Conservation (phyloP, 352 stramenopile species). For the Globisporangium recalcitrans region DNA sequence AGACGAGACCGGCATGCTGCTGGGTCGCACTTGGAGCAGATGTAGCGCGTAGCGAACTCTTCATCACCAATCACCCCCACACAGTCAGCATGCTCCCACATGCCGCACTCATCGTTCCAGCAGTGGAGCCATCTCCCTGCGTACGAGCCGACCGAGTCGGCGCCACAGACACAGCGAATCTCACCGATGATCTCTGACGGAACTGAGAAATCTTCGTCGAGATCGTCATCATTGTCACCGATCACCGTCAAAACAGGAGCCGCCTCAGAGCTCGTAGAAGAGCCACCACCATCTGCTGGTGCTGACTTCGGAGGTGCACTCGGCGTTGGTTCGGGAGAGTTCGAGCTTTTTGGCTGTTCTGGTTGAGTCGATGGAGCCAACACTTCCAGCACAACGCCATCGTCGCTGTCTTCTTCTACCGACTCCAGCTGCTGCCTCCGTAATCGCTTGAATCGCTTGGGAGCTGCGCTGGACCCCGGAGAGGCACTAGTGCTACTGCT, state of each 20-base stretch:
- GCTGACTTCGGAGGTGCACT: not conserved
- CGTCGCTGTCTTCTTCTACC: conserved; percentile 10
- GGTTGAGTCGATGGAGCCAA: not conserved
- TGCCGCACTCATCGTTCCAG: conserved; percentile 48
- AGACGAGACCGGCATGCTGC: conserved; percentile 27
- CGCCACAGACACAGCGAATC: conserved; percentile 57
- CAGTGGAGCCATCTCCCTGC: conserved; percentile 66
- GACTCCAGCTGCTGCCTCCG: conserved; percentile 3
- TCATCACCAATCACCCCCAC: conserved; percentile 41
- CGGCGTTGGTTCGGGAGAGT: not conserved
- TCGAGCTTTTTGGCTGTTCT: not conserved
- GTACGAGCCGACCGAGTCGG: conserved; percentile 41
- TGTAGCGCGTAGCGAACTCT: conserved; percentile 24
- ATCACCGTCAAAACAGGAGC: not conserved
- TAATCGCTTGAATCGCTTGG: conserved; percentile 15
- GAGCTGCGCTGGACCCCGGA: not conserved
- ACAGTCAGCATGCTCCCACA: conserved; percentile 74
- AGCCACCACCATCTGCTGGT: not conserved
- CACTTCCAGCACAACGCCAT: conserved; percentile 1
- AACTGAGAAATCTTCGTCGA: conserved; percentile 12
- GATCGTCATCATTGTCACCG: conserved; percentile 41
- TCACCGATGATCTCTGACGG: conserved; percentile 25
- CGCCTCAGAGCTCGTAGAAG: not conserved
- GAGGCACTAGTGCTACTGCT: not conserved
- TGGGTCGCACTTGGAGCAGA: conserved; percentile 47